Base-by-base conservation (phyloP, 257 asterid species). In the Voacanga thouarsii region DNA sequence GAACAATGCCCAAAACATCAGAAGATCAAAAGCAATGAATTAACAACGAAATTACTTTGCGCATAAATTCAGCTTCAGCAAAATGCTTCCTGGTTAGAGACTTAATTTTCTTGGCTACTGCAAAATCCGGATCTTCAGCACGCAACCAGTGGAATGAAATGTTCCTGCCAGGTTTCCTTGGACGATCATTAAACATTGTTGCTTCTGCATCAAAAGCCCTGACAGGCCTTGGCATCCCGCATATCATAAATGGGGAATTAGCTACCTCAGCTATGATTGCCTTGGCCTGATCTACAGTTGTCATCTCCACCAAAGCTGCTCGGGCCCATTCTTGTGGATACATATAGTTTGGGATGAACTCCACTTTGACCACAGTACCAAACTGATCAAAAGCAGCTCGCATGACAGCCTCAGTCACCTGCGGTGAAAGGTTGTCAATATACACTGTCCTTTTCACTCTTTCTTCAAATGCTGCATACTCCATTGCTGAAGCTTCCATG, bases 151-250 rank as follows among this genome's bases (percentile, higher is more conserved):
- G 78, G 43, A 90, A 84, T 26, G 59, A 23, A 57, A 93, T 90
- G 18, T 5, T 87, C 77, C 84, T 82, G 26, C 88, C 90, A 0
- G 96, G 97, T 26, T 90, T 88, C 61, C 83, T 95, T 1, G 98
- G 99, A 61, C 93, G 99, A 21, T 91, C 90, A 6, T 86, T 96
- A 53, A 92, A 89, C 97, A 92, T 95, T 80, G 80, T 93, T 6
- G 66, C 23, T 49, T 43, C 84, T 56, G 97, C 96, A 75, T 90
- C 82, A 24, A 75, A 77, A 0, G 85, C 92, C 67, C 92, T 88
- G 12, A 86, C 93, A 45, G 99, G 98, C 90, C 99, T 90, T 14
- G 99, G 98, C 96, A 88, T 95, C 70, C 99, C 99, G 28, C 75
- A 60, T 23, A 93, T 68, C 99, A 95, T 95, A 76, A 95, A 87